Evolutionary conservation across 371 early-diverging fungal species (phyloP), one percentile per base, ranked within the genome.

Genomic region (Mortierella sp.): DNA sequence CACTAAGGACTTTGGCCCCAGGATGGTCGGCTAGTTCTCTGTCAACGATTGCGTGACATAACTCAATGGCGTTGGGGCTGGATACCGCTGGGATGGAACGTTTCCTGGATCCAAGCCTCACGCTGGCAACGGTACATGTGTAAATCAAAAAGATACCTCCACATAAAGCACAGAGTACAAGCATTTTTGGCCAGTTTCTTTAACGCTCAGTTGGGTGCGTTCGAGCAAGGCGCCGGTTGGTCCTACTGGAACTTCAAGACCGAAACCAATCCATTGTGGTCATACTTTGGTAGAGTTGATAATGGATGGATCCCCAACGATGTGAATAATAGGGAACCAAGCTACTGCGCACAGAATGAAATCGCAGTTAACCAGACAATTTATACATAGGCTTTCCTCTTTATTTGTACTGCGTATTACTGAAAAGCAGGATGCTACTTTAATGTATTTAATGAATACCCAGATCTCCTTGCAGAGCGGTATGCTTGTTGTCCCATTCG

Each of bases 11-110:
- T 85, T 86, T 39, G 90, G 86, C 0, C 88, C 89, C 5, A 91
- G 91, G 1, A 88, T 94, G 79, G 90, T 91, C 0, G 93, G 93
- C 39, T 94, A 94, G 69, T 94, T 91, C 72, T 92, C 92, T 6
- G 70, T 89, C 55, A 92, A 91, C 49, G 94, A 93, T 63, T 94
- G 94, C 72, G 91, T 91, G 9, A 86, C 85, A 16, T 93, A 88
- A 69, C 67, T 93, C 47, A 35, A 8, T 62, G 94, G 94, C 12
- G 84, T 93, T 28, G 88, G 89, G 9, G 63, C 83, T 0, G 91
- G 91, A 0, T 81, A 88, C 16, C 87, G 93, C 16, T 93, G 87
- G 79, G 92, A 93, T 16, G 93, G 93, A 11, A 90, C 90, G 0
- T 84, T 70, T 37, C 61, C 67, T 22, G 62, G 79, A 11, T 54